Conservation (phyloP, 495 filamentous ascomycete species). For the Apiosordaria backusii region DNA sequence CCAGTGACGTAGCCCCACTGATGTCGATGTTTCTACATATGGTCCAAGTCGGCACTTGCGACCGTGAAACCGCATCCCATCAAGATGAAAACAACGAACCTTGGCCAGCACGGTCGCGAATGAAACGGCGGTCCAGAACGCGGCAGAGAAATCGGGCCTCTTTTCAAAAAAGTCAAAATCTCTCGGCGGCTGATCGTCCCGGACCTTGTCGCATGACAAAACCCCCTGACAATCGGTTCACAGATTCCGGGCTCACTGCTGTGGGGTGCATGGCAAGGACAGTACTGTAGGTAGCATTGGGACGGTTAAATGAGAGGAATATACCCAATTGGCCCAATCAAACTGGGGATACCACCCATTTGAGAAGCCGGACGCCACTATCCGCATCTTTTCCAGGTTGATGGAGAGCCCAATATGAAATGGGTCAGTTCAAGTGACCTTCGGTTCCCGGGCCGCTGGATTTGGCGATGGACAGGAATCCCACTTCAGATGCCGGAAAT, state of each 20-base stretch:
- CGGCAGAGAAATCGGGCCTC: not conserved
- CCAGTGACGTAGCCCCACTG: not conserved
- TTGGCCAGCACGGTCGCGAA: not conserved
- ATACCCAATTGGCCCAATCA: conserved; percentile 9
- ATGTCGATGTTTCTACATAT: not conserved
- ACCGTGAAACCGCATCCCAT: not conserved
- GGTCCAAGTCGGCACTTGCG: not conserved
- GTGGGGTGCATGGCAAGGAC: conserved; percentile 22
- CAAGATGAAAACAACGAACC: not conserved
- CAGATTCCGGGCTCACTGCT: conserved; percentile 6
- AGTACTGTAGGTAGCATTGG: not conserved
- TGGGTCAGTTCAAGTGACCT: conserved; percentile 3
- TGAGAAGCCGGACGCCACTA: conserved; percentile 17
- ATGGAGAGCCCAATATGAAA: not conserved
- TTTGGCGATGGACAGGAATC: not conserved
- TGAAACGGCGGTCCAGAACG: not conserved
- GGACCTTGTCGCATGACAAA: conserved; percentile 15
- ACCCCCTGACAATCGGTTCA: conserved; percentile 1
- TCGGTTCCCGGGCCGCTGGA: conserved; percentile 16
- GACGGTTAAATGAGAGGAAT: conserved; percentile 14
- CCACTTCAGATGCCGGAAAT: conserved; percentile 3
- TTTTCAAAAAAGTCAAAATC: not conserved
- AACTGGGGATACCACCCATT: not conserved
- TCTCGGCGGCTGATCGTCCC: conserved; percentile 15
- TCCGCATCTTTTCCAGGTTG: conserved; percentile 12